Conservation (phyloP, 2,329 filamentous ascomycete genomes). For the Nemania abortiva region DNA sequence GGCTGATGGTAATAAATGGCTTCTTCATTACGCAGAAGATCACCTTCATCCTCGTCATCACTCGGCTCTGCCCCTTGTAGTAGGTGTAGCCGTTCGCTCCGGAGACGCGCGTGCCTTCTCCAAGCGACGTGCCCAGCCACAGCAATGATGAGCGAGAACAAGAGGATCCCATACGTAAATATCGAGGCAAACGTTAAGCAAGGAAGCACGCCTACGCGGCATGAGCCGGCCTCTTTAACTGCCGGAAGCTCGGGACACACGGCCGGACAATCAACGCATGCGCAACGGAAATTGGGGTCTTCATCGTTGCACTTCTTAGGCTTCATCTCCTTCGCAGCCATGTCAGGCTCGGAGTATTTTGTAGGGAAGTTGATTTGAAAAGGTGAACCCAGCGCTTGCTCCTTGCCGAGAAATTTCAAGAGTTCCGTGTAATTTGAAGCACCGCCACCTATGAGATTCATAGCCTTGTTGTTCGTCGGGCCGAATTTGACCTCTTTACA, state of each 20-base stretch:
- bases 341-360: constrained; percentile 72
- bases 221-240: constrained; percentile 76
- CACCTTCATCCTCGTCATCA: constrained; percentile 94
- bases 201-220: constrained; percentile 87
- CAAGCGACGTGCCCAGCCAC: constrained; percentile 82
- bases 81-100: constrained; percentile 85
- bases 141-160: constrained; percentile 74
- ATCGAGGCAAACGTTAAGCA: constrained; percentile 95
- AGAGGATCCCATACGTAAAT: constrained; percentile 81
- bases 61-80: constrained; percentile 86
- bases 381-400: constrained; percentile 90
- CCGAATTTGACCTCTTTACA: constrained; percentile 99
- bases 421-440: constrained; percentile 90
- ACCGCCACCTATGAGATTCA: constrained; percentile 95
- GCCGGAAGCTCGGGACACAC: constrained; percentile 86
- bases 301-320: constrained; percentile 91
- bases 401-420: constrained; percentile 91
- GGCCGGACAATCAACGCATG: constrained; percentile 90
- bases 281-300: constrained; percentile 86
- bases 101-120: constrained; percentile 77
- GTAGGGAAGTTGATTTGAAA: constrained; percentile 97
- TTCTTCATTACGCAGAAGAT: constrained; percentile 79
- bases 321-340: constrained; percentile 77
- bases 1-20: constrained; percentile 84
- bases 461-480: constrained; percentile 90